Percentiles rank a stretch among this genome's conserved stretches.
Conservation (phyloP, 305 asterid genomes). For the Fraxinus albicans region DNA sequence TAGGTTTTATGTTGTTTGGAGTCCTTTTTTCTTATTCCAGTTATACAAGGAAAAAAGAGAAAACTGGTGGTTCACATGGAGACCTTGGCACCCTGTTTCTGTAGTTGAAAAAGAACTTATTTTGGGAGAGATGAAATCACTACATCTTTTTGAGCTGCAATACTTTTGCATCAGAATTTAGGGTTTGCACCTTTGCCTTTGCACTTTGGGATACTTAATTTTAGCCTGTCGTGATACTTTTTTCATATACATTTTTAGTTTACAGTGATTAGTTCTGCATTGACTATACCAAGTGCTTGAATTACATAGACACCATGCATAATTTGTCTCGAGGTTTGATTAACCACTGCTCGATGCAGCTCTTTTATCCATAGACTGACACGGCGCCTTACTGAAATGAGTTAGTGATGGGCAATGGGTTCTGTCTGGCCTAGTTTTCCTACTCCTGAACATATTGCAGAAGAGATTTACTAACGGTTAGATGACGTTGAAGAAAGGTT, state of each 20-base stretch:
- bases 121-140: constrained; percentile 3
- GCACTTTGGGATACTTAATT: neutral
- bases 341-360: neutral
- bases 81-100: constrained; percentile 27
- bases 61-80: constrained; percentile 4
- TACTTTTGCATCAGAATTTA: neutral
- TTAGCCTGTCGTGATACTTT: neutral
- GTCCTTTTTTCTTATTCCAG: too few species aligned
- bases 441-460: neutral
- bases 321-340: neutral
- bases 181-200: neutral
- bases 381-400: neutral
- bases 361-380: neutral
- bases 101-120: constrained; percentile 21
- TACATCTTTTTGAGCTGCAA: neutral
- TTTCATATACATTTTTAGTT: neutral
- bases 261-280: neutral
- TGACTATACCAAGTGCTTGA: constrained; percentile 13
- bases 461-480: constrained; percentile 45
- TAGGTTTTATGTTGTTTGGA: neutral
- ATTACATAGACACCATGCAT: neutral
- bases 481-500: constrained; percentile 50
- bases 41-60: neutral
- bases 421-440: neutral
- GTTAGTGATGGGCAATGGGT: neutral